A percentile compares a stretch with the other conserved stretches of the same genome.
Conservation (phyloP, 1,139 yeast species). For the Geotrichum histeridarum region DNA sequence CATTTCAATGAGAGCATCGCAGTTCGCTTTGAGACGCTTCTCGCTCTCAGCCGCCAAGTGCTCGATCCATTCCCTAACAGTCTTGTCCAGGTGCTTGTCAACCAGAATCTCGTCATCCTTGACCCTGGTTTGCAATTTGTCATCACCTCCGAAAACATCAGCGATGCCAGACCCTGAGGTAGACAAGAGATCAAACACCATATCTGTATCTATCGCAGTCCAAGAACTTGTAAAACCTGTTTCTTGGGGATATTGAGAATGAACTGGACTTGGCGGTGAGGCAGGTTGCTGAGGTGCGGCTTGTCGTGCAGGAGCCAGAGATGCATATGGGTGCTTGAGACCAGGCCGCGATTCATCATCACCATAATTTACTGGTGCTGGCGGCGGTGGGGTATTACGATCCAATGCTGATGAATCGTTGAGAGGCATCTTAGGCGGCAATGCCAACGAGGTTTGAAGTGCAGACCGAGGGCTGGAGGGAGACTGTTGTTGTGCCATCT, state of each 20-base stretch:
- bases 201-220: conserved; percentile 32
- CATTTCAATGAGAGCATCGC: conserved; percentile 33
- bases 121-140: background rate
- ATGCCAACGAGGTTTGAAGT: background rate
- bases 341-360: background rate
- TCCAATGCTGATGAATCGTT: background rate
- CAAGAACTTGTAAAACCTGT: conserved; percentile 20
- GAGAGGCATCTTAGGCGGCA: conserved; percentile 2
- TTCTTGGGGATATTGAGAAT: background rate
- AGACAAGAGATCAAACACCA: conserved; percentile 37
- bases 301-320: conserved; percentile 8
- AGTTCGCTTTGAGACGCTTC: conserved; percentile 31
- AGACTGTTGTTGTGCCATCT: background rate
- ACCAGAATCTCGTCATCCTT: conserved; percentile 23
- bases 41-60: conserved; percentile 40
- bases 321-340: background rate
- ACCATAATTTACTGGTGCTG: background rate
- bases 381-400: conserved; percentile 10
- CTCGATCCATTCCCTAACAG: conserved; percentile 64
- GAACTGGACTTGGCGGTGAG: conserved; percentile 1
- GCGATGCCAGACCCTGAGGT: background rate
- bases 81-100: conserved; percentile 53
- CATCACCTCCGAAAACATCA: background rate
- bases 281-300: background rate
- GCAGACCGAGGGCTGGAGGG: background rate